Evolutionary conservation across 108 stramenopile species (phyloP), one percentile per base, ranked within the genome.

Genomic region (Cyclotella baltica): DNA sequence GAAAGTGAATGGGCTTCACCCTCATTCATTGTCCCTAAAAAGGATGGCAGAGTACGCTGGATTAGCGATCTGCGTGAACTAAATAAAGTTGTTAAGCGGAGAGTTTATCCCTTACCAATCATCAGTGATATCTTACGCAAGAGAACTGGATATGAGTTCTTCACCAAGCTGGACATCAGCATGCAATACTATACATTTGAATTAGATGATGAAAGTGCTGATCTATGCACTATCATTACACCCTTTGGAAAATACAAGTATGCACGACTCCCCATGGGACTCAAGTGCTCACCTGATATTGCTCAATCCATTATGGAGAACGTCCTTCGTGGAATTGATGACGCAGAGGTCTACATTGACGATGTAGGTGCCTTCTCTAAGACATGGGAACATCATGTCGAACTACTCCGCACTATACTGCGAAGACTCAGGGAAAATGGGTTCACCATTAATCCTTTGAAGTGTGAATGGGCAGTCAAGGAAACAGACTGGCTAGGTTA

Each of bases 401-500:
- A 48, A 31, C 25, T 50, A n/a, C 36, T 84, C 15, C 28, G 64
- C 16, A 48, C 19, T 2, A 46, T 75, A 13, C 29, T 84, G n/a
- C 38, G 3, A 5, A 51, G 67, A 37, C 52, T 86, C 0, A 71
- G 76, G 29, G 61, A 84, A 2, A 48, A 75, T 67, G 73, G 77
- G 15, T 83, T 83, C 47, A 80, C 78, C 0, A 63, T 84, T 36
- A 83, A 88, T 37, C 87, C 85, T 11, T 65, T 84, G 20, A 88
- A 90, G 62, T 88, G 84, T 62, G 84, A 87, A 75, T 88, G 83
- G 77, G 73, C 38, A 11, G 77, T 86, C 28, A 67, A 85, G 50
- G 86, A 87, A 67, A 78, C 85, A 8, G 86, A 89, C 25, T 89
- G 78, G 72, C 83, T 89, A 6, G 89, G 89, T 0, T 84, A 87